Base-by-base conservation (phyloP, 768 basidiomycete genomes). In the Butyriboletus loyo region DNA sequence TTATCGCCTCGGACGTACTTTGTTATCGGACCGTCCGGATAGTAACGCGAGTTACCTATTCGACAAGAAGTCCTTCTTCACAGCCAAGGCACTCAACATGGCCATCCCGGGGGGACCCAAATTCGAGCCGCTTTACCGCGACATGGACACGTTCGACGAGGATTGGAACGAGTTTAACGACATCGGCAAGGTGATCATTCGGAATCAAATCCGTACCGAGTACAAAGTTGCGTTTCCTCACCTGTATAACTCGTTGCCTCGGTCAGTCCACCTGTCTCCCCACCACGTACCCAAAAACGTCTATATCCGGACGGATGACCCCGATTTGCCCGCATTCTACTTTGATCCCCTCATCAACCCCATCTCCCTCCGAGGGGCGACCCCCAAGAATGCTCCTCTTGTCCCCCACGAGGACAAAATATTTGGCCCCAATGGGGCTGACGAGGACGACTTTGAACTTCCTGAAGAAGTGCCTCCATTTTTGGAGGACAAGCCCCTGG, bases 161-260 rank as follows among this genome's bases (percentile, higher is more conserved):
- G 97, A 99, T 66, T 97, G 94, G 94, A 97, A 97, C 70, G 94
- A 97, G 69, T 99, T 99, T 65, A 99, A 99, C 68, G 97, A 99
- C 66, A 97, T 98, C 72, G 95, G 97, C 75, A 99, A 99, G 72
- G 89, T 99, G 65, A 96, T 99, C 70, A 98, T 99, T 61, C 94
- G 97, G 21, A 94, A 98, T 66, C 92, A 97, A 70, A 96, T 98
- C 57, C 84, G 97, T 41, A 98, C 96, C 2, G 97, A 99, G 73
- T 98, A 99, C 81, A 98, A 96, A 70, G 94, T 99, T 46, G 96
- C 95, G 3, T 98, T 98, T 79, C 96, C 97, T 30, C 96, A 99
- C 65, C 80, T 99, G 1, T 99, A 99, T 75, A 99, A 99, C 73
- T 97, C 97, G 32, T 80, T 97, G 9, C 97, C 97, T 41, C 90